Evolutionary conservation across 495 filamentous ascomycete genomes (phyloP), one percentile per base, ranked within the genome.

Genomic region (Amniculicola lignicola): DNA sequence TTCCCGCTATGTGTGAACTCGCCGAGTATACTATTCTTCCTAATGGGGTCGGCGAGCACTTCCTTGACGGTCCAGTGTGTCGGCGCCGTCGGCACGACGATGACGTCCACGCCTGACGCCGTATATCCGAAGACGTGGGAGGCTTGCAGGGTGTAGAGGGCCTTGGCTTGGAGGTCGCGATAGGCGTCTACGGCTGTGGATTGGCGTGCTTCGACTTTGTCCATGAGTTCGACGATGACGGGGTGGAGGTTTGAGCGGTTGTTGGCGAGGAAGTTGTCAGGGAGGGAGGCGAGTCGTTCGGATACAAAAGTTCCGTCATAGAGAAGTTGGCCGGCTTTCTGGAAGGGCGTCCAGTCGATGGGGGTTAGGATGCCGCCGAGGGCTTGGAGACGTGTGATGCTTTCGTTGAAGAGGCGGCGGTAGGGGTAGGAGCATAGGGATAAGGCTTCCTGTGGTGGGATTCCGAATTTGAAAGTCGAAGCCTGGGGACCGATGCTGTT

Each of bases 1-100:
- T 87, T 86, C 3, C 74, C 83, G 43, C 74, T 81, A 65, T 87
- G 82, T 5, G 82, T 82, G 53, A 84, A 86, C 15, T 72, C 77
- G 4, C 83, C 82, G 10, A 85, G 58, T 16, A 72, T 65, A 1
- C 75, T 75, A 57, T 87, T 87, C 48, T 74, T 68, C 16, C 16
- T 52, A 33, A 87, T 65, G 0, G 82, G 82, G 48, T 84, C 78
- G 9, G 68, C 72, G 16, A 72, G 63, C 57, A 85, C 80, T 59
- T 82, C 75, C 40, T 74, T 63, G 3, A 85, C 76, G 1, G 77
- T 82, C 36, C 76, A 77, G 62, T 85, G 82, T 29, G 69, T 77
- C 5, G 82, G 81, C 29, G 77, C 69, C 2, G 82, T 84, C 0
- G 83, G 83, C 4, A 86, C 82, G 3, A 85, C 61, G 4, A 86